phyloP scores from a whole-genome alignment of 2,329 filamentous ascomycete genomes.

The Dendryphion nanum region DNA sequence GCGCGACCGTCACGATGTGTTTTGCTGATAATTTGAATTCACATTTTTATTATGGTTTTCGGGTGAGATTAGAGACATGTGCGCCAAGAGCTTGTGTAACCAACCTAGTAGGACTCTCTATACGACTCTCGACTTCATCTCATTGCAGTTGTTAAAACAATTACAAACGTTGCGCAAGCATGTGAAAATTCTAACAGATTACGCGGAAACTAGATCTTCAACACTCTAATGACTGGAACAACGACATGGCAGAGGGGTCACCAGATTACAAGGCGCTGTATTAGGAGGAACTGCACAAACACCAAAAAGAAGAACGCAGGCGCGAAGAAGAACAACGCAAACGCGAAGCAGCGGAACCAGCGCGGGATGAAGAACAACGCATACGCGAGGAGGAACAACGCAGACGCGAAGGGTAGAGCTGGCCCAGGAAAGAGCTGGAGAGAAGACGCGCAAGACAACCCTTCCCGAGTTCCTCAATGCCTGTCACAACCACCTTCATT shows the following conservation, averaged over 20 bases:
- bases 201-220: too few species aligned
- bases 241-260: constrained; percentile 2
- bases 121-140: too few species aligned
- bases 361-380: constrained; percentile 5
- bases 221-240: too few species aligned
- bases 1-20: too few species aligned
- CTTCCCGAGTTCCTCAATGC: constrained; percentile 17
- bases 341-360: constrained; percentile 8
- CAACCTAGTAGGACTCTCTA: too few species aligned
- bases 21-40: too few species aligned
- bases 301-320: constrained; percentile 7
- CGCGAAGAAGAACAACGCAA: constrained; percentile 9
- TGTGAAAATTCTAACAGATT: too few species aligned
- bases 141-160: too few species aligned
- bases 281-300: constrained; percentile 6
- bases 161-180: too few species aligned
- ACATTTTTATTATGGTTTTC: too few species aligned
- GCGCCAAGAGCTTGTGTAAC: too few species aligned
- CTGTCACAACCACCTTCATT: constrained; percentile 14
- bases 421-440: constrained; percentile 5
- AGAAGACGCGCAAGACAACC: constrained; percentile 13
- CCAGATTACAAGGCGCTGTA: constrained; percentile 9
- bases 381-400: constrained; percentile 8
- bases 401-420: constrained; percentile 9
- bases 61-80: too few species aligned